Percentiles rank a stretch among this genome's conserved stretches.
Evolutionary conservation across 2,329 filamentous ascomycete genomes (phyloP).

Genomic region (Cladosporium phlei): DNA sequence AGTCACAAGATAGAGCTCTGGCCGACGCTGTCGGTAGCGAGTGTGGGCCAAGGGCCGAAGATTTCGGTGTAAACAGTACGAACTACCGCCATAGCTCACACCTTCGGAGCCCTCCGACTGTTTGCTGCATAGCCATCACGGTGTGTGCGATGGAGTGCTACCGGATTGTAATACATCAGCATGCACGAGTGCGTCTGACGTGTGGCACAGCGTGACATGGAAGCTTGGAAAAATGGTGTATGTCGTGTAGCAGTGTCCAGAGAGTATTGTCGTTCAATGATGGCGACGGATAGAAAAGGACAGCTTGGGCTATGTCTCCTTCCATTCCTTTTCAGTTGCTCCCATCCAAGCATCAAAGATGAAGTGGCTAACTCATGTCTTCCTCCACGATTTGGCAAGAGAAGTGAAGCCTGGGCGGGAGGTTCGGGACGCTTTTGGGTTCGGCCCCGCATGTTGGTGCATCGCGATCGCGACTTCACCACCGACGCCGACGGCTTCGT

Average conservation of each 20-base stretch:
- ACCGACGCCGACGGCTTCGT: conserved; percentile 1
- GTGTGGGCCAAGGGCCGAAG: no score
- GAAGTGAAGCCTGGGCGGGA: conserved; percentile 7
- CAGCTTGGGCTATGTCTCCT: neutral
- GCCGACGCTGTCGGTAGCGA: no score
- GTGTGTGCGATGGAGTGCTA: no score
- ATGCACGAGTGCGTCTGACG: neutral
- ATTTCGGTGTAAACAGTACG: no score
- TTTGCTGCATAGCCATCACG: no score
- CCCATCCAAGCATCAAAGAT: conserved; percentile 3
- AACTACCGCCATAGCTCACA: no score
- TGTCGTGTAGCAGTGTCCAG: conserved; percentile 1
- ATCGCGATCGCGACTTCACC: conserved; percentile 13
- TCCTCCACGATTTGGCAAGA: conserved; percentile 4
- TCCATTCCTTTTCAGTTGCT: no score
- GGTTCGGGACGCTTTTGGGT: conserved; percentile 16
- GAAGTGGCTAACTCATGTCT: conserved; percentile 12
- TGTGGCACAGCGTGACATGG: conserved; percentile 1
- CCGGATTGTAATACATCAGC: no score
- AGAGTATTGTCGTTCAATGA: conserved; percentile 5
- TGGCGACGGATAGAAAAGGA: neutral
- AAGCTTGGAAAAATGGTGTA: neutral
- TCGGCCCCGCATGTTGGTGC: conserved; percentile 21
- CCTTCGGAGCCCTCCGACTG: no score
- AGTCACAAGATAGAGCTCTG: no score